Evolutionary conservation across 2,329 filamentous ascomycete genomes (phyloP), one percentile per base, ranked within the genome.

Genomic region (Colletotrichum sp.): DNA sequence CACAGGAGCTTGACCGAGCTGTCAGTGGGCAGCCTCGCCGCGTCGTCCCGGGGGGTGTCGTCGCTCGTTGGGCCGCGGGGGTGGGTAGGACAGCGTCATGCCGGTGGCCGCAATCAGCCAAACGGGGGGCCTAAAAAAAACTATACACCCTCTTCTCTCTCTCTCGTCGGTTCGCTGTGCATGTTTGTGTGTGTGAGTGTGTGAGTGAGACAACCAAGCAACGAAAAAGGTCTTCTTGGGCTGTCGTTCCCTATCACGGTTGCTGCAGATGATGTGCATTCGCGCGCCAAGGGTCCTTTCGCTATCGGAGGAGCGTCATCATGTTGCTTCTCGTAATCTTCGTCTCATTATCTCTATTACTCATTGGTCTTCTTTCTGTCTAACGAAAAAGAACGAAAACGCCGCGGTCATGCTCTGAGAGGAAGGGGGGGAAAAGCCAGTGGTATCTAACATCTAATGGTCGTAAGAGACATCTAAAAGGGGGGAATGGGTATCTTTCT

Each of bases 91-190:
- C 77, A 67, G 54, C 78, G 77, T 78, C 34, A 77, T 78, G 77
- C 77, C 77, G 76, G 76, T 76, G 75, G 76, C 77, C 76, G 77
- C 43, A 78, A 77, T 79, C 73, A 76, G 78, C 77, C 43, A 76
- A 77, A 69, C 58, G 73, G 70, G 68, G 6, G n/a, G 57, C 57
- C 55, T 31, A 27, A 65, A 54, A 31, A 31, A 38, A 33, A 69
- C 54, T 24, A 57, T 51, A 54, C 36, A 29, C 13, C 13, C 31
- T 21, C 55, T 24, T 21, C 27, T 36, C 18, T 47, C 38, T 38
- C 43, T 47, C 43, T n/a, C 6, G 43, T 18, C 43, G n/a, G 24
- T 29, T 55, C 34, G 24, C 2, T 29, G 18, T 43, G 27, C 51
- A 38, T 16, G 62, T 65, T 11, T 65, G 18, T 54, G 43, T 7